phyloP scores from a whole-genome alignment of 2,329 filamentous ascomycete genomes.

The Lasiodiplodia sp. region DNA sequence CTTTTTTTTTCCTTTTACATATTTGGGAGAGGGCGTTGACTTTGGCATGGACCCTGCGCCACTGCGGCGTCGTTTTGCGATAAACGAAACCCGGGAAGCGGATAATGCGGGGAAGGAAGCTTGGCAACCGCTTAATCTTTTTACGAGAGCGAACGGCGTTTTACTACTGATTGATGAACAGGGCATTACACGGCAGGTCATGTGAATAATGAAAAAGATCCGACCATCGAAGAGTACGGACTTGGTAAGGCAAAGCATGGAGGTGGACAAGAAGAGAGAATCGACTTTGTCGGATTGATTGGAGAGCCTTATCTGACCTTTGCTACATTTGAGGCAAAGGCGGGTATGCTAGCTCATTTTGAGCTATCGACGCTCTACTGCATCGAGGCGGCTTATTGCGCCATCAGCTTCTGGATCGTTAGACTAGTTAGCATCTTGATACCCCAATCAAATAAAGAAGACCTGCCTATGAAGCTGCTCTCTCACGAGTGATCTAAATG shows the following conservation, averaged over 20 bases:
- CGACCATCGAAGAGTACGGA: neutral
- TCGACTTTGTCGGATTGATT: conserved; percentile 1
- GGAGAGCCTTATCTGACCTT: neutral
- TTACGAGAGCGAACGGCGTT: conserved; percentile 3
- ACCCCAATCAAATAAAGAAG: neutral
- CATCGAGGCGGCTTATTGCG: neutral
- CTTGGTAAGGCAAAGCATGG: neutral
- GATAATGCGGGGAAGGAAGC: neutral
- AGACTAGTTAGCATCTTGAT: conserved; percentile 3
- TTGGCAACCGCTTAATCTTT: neutral
- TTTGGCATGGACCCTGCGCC: neutral
- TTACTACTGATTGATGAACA: neutral
- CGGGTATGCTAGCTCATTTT: neutral
- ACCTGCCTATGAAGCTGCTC: conserved; percentile 3
- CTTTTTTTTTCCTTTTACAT: neutral
- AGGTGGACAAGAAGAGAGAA: neutral
- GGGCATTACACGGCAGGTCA: neutral
- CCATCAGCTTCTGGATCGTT: neutral
- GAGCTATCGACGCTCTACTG: neutral
- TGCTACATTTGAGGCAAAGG: neutral
- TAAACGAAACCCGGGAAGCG: too few species aligned
- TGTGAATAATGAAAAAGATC: neutral
- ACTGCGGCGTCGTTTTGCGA: neutral
- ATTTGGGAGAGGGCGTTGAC: neutral
- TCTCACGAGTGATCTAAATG: neutral